Percentiles rank a stretch among this genome's conserved stretches.
These are phyloP conservation scores for Picochlorum sp. DNA, from an alignment of 139 green algal species.

Conservation along the genomic window DNA sequence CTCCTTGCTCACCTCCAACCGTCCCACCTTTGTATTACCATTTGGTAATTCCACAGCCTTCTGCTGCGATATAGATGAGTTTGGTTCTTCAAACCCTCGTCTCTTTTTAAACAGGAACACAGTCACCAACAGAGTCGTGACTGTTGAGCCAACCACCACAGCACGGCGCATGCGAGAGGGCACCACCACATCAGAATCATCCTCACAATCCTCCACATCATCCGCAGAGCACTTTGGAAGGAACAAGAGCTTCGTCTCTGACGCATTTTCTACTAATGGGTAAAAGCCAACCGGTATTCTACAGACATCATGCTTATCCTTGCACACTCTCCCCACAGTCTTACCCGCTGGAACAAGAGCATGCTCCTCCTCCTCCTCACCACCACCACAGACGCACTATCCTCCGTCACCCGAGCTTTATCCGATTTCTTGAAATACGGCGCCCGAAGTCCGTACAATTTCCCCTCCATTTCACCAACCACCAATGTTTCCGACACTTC, in stretches of 20 bases:
- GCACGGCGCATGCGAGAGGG: not conserved
- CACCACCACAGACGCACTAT: not conserved
- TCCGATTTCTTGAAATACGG: not conserved
- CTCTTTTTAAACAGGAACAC: no score
- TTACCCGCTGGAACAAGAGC: not conserved
- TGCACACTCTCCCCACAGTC: not conserved
- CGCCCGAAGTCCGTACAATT: not conserved
- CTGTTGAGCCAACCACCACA: no score
- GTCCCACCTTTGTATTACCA: not conserved
- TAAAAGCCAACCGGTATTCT: conserved; percentile 5
- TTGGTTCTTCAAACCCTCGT: no score
- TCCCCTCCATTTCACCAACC: not conserved
- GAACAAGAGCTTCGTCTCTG: not conserved
- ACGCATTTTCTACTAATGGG: conserved; percentile 3
- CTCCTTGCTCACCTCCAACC: conserved; percentile 47
- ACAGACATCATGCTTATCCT: conserved; percentile 7
- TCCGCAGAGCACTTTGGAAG: conserved; percentile 1
- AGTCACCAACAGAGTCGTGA: no score
- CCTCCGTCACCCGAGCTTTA: not conserved
- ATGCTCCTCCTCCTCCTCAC: not conserved
- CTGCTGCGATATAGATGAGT: not conserved
- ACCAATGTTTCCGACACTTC: not conserved
- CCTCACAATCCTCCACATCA: not conserved
- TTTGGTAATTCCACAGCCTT: not conserved
- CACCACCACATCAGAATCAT: not conserved